phyloP scores from a whole-genome alignment of 2,329 filamentous ascomycete genomes.

The Penicillium palitans region DNA sequence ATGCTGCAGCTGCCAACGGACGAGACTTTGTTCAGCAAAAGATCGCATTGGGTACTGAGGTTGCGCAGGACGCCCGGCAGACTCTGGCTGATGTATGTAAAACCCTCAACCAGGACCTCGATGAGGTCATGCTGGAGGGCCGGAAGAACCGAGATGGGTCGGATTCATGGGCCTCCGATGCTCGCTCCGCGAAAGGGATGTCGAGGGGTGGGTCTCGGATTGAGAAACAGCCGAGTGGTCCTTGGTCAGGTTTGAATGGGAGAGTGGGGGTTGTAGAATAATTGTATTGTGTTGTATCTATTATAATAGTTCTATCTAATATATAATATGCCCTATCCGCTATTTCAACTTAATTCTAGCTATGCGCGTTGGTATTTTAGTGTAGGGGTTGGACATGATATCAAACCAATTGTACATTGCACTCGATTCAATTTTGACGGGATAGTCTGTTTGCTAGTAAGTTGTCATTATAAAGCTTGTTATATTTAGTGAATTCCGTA shows the following conservation, averaged over 20 bases:
- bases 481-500: not conserved
- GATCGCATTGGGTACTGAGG: slow-evolving; percentile 34
- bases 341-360: not conserved
- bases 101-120: slow-evolving; percentile 37
- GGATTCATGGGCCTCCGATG: slow-evolving; percentile 37
- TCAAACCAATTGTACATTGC: too few relatives aligned
- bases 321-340: not conserved
- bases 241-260: slow-evolving; percentile 42
- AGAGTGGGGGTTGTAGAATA: slow-evolving; percentile 30
- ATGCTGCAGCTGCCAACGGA: slow-evolving; percentile 33
- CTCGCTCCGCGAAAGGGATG: slow-evolving; percentile 25
- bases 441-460: not conserved
- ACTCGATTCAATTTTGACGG: not conserved
- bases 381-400: not conserved
- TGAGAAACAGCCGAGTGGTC: slow-evolving; percentile 33
- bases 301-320: not conserved
- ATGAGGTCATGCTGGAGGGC: slow-evolving; percentile 21
- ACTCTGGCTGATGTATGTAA: slow-evolving; percentile 36
- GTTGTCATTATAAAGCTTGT: not conserved
- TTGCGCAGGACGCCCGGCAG: slow-evolving; percentile 30
- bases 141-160: slow-evolving; percentile 19
- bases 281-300: not conserved
- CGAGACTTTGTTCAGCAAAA: slow-evolving; percentile 38
- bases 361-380: not conserved
- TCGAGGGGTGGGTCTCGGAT: slow-evolving; percentile 20